These are phyloP conservation scores for Physaria fendleri DNA, from an alignment of 345 rosid genomes.

Conservation along the genomic window DNA sequence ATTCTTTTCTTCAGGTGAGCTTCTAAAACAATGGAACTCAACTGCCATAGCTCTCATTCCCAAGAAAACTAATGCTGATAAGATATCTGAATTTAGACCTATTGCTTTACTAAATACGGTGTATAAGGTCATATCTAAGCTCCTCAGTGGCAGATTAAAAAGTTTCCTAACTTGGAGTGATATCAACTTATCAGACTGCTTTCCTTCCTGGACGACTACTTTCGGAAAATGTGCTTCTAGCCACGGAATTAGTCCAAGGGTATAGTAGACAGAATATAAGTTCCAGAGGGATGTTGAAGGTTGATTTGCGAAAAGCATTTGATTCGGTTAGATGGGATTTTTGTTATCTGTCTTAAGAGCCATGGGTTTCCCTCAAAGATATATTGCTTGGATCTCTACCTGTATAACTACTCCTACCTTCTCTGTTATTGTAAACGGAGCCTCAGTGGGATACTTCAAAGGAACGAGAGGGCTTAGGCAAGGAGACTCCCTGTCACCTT, in stretches of 20 bases:
- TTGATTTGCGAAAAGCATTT: not conserved
- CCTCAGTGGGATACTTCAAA: not conserved
- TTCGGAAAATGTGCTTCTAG: not conserved
- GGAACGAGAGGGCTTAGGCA: not conserved
- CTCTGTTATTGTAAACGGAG: not conserved
- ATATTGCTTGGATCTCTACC: not conserved
- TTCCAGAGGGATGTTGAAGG: not conserved
- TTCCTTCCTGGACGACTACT: not conserved
- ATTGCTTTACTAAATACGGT: too few species aligned
- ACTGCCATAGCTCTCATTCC: too few species aligned
- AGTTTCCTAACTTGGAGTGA: too few species aligned
- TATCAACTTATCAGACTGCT: too few species aligned
- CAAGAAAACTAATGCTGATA: too few species aligned
- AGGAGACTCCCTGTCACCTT: not conserved
- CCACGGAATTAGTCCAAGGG: rapidly evolving
- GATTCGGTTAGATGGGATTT: not conserved
- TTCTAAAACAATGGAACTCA: too few species aligned
- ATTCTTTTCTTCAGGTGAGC: too few species aligned
- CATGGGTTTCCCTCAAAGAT: not conserved
- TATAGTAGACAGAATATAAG: not conserved
- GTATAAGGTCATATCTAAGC: too few species aligned
- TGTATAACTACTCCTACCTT: not conserved
- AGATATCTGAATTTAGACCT: too few species aligned
- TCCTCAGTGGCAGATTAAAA: too few species aligned
- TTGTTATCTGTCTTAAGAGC: rapidly evolving